Percentiles rank a stretch among this genome's conserved stretches.
Conservation (phyloP, 768 basidiomycete species). For the Tricholoma bakamatsutake region DNA sequence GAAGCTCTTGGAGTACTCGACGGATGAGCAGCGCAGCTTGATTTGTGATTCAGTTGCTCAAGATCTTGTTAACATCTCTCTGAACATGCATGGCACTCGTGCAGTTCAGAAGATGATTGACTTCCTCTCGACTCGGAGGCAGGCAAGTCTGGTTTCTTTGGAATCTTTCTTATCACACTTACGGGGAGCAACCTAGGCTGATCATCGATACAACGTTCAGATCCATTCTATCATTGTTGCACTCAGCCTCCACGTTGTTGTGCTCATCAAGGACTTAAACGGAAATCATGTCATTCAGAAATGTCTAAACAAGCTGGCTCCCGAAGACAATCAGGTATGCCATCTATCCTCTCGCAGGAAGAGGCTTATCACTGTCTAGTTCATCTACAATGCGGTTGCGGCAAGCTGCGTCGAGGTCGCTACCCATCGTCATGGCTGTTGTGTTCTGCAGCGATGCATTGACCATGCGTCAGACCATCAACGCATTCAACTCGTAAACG, state of each 20-base stretch:
- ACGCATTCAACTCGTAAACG: slow-evolving; percentile 92
- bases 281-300: slow-evolving; percentile 99
- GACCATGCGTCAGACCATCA: slow-evolving; percentile 97
- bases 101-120: slow-evolving; percentile 99
- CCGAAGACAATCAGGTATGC: slow-evolving; percentile 94
- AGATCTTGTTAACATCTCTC: slow-evolving; percentile 94
- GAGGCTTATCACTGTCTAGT: slow-evolving; percentile 37
- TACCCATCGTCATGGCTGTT: slow-evolving; percentile 96
- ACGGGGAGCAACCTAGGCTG: slow-evolving; percentile 57
- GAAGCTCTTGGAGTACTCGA: slow-evolving; percentile 93
- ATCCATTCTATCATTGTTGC: slow-evolving; percentile 97
- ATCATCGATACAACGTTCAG: slow-evolving; percentile 80
- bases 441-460: slow-evolving; percentile 95
- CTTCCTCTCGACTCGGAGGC: slow-evolving; percentile 90
- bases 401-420: slow-evolving; percentile 99
- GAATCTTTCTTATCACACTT: slow-evolving; percentile 40
- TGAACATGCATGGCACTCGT: slow-evolving; percentile 99
- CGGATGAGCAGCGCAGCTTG: slow-evolving; percentile 93
- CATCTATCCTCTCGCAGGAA: not conserved
- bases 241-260: slow-evolving; percentile 95
- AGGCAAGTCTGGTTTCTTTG: slow-evolving; percentile 52
- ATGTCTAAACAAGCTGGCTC: slow-evolving; percentile 95
- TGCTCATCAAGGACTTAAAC: slow-evolving; percentile 97
- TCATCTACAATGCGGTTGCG: slow-evolving; percentile 99
- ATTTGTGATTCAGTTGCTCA: slow-evolving; percentile 98